Percentiles rank a stretch among this genome's conserved stretches.
Evolutionary conservation across 768 basidiomycete genomes (phyloP).

Genomic region (Rhizopogon roseolus): DNA sequence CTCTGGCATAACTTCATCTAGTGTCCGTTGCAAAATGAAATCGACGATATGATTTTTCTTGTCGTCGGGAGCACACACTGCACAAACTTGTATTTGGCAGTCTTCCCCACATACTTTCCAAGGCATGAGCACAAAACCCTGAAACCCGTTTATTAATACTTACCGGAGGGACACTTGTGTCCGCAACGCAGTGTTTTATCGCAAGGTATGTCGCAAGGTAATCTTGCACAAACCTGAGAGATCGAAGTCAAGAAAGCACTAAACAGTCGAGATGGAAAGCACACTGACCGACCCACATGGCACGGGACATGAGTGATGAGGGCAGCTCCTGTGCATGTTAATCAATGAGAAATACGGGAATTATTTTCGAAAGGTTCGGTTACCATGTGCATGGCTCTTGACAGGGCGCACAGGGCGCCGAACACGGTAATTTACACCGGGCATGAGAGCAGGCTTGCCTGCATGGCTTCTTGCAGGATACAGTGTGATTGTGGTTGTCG

Average conservation of each 20-base stretch:
- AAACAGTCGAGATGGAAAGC: neutral
- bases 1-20: slow-evolving; percentile 44
- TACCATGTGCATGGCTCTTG: slow-evolving; percentile 56
- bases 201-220: slow-evolving; percentile 61
- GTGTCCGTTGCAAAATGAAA: slow-evolving; percentile 46
- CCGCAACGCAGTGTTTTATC: slow-evolving; percentile 46
- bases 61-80: slow-evolving; percentile 38
- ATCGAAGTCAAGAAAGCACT: neutral
- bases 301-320: slow-evolving; percentile 51
- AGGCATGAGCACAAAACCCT: neutral
- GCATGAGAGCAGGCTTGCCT: slow-evolving; percentile 53
- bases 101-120: slow-evolving; percentile 61
- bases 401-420: slow-evolving; percentile 55
- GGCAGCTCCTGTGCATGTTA: slow-evolving; percentile 38
- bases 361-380: neutral
- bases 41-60: slow-evolving; percentile 47
- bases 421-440: slow-evolving; percentile 44
- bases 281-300: slow-evolving; percentile 63
- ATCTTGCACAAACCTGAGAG: slow-evolving; percentile 52
- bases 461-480: slow-evolving; percentile 40
- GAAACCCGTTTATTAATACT: slow-evolving; percentile 5
- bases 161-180: slow-evolving; percentile 65
- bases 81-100: slow-evolving; percentile 52
- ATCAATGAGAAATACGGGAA: neutral
- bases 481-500: slow-evolving; percentile 43